Base-by-base conservation (phyloP, 106 monocot species). In the Vanilla planifolia region DNA sequence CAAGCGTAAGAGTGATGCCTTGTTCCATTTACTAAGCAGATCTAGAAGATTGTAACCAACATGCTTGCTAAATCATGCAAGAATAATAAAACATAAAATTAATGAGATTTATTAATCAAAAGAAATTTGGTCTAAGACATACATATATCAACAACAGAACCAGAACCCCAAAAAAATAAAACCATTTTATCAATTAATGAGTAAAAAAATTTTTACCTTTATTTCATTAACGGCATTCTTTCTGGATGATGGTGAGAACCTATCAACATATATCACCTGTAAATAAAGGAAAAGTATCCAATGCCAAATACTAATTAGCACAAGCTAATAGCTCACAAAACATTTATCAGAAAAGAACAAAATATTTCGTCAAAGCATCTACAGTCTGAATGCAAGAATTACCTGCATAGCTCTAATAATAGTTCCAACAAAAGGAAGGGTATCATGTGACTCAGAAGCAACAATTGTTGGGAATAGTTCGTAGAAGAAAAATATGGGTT, bases 341-440 rank as follows among this genome's bases (percentile, higher is more conserved):
- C 8, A 30, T 32, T 53, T 30, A 53, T n/a, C 30, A 15, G 29
- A 6, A 50, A 50, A 50, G 50, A 50, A 10, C 21, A 25, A 27
- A 15, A 22, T 2, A 22, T 22, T 48, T 48, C 9, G 22, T 25
- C 5, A 48, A 53, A 53, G 7, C 4, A 53, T 24, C 24, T 48
- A 24, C 48, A 53, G 6, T 30, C 52, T 30, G 21, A 34, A 3
- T 21, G 3, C 57, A 57, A 57, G 15, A 35, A 8, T 24, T 65
- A 96, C 95, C 90, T 96, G 95, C 95, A 96, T 96, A 23, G 95
- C 89, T 72, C 95, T 89, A 21, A 96, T 90, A 33, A 96, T 96
- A 22, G 86, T 96, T 67, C 95, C 95, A 64, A 96, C 95, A 52
- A 96, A 76, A 7, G 95, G 86, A 26, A 96, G 60, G 23, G 70